Evolutionary conservation across 148 eudicot species (phyloP), one percentile per base, ranked within the genome.

Genomic region (Silene latifolia): DNA sequence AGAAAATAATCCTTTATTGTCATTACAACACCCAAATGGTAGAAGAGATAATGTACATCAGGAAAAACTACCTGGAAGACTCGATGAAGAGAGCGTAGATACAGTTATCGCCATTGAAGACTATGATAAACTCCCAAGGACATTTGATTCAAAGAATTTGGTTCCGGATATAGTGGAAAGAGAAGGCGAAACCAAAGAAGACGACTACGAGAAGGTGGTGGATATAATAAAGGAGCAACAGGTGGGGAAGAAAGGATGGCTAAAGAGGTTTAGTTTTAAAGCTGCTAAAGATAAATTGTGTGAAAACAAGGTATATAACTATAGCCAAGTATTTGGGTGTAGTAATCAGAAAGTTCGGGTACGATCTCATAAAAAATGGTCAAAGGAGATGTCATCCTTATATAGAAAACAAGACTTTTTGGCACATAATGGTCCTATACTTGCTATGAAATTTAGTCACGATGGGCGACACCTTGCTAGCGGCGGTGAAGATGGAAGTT

Each of bases 391-490:
- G 66, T 92, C 98, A 8, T 85, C 89, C n/a, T 80, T 95, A 32
- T 88, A 82, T 24, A 72, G 76, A 27, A 88, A 79, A 42, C 97
- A 95, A 79, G 96, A 92, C 69, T 77, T 95, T 74, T 67, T 72
- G 39, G 99, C 98, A 0, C 99, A 95, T 46, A 72, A 87, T 29
- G 98, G 98, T 29, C 83, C 97, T 20, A 92, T 95, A 71, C 78
- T 85, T 57, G 77, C 85, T 3, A 90, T 95, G 89, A 95, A 90
- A 80, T 95, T 95, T 77, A 92, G 99, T 78, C 89, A 79, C 60
- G 95, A 92, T 80, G 99, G 99, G 11, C 83, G 78, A 53, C 85
- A 86, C 68, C 78, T 96, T 74, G 99, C 98, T 3, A 96, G 87
- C 80, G 97, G 89, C 51, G 94, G 98, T 14, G 89, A 90, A 79